Evolutionary conservation across 176 grass and related monocot species (phyloP).

Genomic region (Aegilops speltoides): DNA sequence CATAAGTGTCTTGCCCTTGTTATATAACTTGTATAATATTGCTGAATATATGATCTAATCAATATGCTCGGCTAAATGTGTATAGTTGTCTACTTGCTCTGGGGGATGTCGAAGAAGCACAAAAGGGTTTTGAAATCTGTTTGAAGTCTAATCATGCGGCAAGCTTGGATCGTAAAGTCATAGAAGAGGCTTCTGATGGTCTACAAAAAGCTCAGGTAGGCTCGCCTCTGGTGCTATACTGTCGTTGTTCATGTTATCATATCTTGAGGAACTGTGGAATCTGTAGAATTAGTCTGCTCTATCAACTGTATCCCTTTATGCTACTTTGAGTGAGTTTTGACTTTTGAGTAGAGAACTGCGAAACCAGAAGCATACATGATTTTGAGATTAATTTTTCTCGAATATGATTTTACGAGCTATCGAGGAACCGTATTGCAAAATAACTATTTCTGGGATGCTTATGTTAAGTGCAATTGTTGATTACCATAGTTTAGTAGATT

Average conservation of each 20-base stretch:
- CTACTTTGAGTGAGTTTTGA: background rate
- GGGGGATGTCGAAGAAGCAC: constrained; percentile 74
- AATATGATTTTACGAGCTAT: background rate
- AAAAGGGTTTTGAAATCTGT: constrained; percentile 68
- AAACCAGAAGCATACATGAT: background rate
- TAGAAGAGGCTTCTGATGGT: constrained; percentile 75
- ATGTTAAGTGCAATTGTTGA: background rate
- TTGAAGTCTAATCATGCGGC: constrained; percentile 54
- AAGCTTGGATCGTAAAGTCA: constrained; percentile 52
- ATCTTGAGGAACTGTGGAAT: background rate
- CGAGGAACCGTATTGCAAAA: background rate
- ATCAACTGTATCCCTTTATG: background rate
- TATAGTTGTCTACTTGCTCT: constrained; percentile 80
- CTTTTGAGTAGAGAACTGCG: background rate
- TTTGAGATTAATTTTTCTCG: background rate
- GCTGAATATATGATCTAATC: constrained; percentile 26
- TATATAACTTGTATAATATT: constrained; percentile 8
- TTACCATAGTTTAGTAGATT: background rate
- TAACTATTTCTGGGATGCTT: background rate
- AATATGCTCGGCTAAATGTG: constrained; percentile 32
- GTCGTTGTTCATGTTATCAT: background rate
- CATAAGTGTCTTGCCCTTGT: background rate
- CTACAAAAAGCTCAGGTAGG: constrained; percentile 72
- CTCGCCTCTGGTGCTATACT: background rate
- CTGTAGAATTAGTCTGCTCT: background rate